A percentile compares a stretch with the other conserved stretches of the same genome.
Evolutionary conservation across 371 early-diverging fungal species (phyloP).

Genomic region (Apophysomyces ossiformis): DNA sequence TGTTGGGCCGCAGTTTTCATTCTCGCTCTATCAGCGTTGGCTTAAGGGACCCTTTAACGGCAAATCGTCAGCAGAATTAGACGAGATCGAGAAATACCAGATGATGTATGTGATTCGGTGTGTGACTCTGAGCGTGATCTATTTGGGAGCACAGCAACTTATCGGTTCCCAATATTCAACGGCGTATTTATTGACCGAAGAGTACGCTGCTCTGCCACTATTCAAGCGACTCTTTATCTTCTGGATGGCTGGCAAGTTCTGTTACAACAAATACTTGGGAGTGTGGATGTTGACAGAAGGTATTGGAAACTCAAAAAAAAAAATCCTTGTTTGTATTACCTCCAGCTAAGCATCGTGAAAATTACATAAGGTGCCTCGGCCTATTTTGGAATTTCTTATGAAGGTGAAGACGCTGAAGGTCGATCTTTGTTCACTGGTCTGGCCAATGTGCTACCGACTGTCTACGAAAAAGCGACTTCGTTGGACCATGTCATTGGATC

Average conservation of each 20-base stretch:
- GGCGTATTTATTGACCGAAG: conserved; percentile 53
- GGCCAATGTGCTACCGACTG: conserved; percentile 57
- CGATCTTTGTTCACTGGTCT: conserved; percentile 59
- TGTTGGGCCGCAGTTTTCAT: conserved; percentile 79
- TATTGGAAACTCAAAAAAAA: conserved; percentile 14
- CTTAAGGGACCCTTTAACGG: conserved; percentile 38
- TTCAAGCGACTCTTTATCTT: conserved; percentile 47
- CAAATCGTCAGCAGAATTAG: conserved; percentile 32
- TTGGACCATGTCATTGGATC: conserved; percentile 60
- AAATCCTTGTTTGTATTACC: neutral
- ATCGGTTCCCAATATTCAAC: conserved; percentile 55
- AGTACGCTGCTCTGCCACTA: conserved; percentile 47
- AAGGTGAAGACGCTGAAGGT: conserved; percentile 59
- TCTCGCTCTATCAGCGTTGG: conserved; percentile 63
- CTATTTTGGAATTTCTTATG: conserved; percentile 67
- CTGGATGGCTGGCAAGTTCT: conserved; percentile 60
- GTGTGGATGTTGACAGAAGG: conserved; percentile 75
- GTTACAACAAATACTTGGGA: conserved; percentile 71
- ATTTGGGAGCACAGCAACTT: conserved; percentile 57
- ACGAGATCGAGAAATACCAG: conserved; percentile 49
- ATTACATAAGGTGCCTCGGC: conserved; percentile 53
- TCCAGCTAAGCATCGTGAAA: neutral
- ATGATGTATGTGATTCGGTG: conserved; percentile 50
- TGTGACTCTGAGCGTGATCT: conserved; percentile 52
- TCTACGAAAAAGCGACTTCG: conserved; percentile 61